Conservation (phyloP, 106 monocot genomes). For the Allium cepa region DNA sequence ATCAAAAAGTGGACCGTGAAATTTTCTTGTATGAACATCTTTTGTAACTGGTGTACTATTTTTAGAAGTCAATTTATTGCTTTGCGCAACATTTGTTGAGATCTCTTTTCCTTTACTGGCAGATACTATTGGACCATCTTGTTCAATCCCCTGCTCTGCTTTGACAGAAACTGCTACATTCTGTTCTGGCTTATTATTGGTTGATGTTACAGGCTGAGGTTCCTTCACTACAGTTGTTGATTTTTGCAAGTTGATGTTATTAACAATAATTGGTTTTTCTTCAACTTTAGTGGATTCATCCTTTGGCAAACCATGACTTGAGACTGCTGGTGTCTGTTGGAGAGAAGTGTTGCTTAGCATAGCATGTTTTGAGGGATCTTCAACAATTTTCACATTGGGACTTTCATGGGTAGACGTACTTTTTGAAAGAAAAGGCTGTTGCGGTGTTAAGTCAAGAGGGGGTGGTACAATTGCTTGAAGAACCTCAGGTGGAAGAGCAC, state of each 20-base stretch:
- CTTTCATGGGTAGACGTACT: slow-evolving; percentile 28
- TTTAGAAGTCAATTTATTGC: slow-evolving; percentile 28
- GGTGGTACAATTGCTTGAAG: slow-evolving; percentile 70
- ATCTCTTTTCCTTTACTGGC: slow-evolving; percentile 44
- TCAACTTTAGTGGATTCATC: slow-evolving; percentile 33
- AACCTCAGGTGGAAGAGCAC: slow-evolving; percentile 75
- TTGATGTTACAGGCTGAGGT: slow-evolving; percentile 5
- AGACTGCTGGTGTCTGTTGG: slow-evolving; percentile 12
- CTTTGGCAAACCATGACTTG: slow-evolving; percentile 35
- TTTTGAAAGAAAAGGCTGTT: slow-evolving; percentile 18
- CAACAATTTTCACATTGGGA: slow-evolving; percentile 15
- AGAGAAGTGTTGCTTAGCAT: slow-evolving; percentile 26
- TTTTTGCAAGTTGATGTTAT: slow-evolving; percentile 13
- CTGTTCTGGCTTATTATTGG: slow-evolving; percentile 34
- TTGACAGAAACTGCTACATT: slow-evolving; percentile 33
- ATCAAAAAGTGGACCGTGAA: slow-evolving; percentile 90
- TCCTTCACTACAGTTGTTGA: slow-evolving; percentile 29
- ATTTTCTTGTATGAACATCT: slow-evolving; percentile 53
- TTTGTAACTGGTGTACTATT: slow-evolving; percentile 15
- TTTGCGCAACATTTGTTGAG: slow-evolving; percentile 17
- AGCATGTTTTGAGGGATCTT: slow-evolving; percentile 33
- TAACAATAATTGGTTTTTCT: slow-evolving; percentile 22
- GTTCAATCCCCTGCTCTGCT: slow-evolving; percentile 68
- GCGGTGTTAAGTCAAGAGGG: slow-evolving; percentile 51
- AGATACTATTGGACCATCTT: slow-evolving; percentile 23